Base-by-base conservation (phyloP, 2,329 filamentous ascomycete genomes). In the Catunica adiposa region DNA sequence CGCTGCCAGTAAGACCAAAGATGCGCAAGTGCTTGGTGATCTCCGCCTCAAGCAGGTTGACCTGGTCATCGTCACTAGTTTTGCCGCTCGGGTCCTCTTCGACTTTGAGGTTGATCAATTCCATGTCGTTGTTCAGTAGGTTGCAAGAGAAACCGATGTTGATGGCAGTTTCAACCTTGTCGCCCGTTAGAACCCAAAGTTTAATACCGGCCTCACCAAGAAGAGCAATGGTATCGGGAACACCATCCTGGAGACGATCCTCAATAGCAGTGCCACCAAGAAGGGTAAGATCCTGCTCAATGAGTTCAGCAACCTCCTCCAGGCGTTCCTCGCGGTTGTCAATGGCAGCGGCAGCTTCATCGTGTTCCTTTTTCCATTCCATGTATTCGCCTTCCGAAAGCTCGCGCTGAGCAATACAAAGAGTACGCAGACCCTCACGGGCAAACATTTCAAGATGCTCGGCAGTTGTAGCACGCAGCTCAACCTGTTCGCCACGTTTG, bases 131-230 rank as follows among this genome's bases (percentile, higher is more conserved):
- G 69, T 90, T 89, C 56, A 98, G 78, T 31, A 98, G 76, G 63
- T 98, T 98, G 73, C 94, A 98, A 9, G 94, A 98, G 70, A 97
- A 98, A 1, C 92, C 92, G 65, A 98, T 98, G 71, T 98, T 98
- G 80, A 98, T 98, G 57, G 94, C 92, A 23, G 92, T 98, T 70
- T 98, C 92, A 31, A 97, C 90, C 70, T 97, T 98, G 75, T 98
- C 92, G 60, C 94, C 92, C 15, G 92, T 98, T 61, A 98, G 73
- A 55, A 98, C 92, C 92, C 92, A 98, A 6, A 98, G 79, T 70
- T 98, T 98, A 69, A 98, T 96, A 66, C 94, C 94, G 55, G 92
- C 92, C 64, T 89, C 81, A 29, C 84, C 90, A 54, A 98, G 80
- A 47, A 98, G 72, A 53, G 84, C 86, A 63, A 98, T 98, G 0